Percentiles rank a stretch among this genome's conserved stretches.
Conservation (phyloP, 2,329 filamentous ascomycete species). For the Chaetomium globosum region DNA sequence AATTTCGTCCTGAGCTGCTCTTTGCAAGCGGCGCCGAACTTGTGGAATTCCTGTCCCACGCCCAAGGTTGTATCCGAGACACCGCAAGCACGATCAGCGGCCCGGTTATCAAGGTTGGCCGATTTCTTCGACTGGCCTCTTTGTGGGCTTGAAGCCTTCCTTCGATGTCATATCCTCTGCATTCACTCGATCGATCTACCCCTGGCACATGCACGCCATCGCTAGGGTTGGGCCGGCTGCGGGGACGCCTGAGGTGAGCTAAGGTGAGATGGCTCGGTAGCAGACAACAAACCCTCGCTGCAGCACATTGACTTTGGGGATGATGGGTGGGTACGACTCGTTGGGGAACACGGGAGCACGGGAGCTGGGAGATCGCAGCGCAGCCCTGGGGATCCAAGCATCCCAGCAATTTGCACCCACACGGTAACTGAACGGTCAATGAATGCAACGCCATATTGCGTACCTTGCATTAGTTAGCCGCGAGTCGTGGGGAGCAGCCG, state of each 20-base stretch:
- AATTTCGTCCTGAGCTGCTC: neutral
- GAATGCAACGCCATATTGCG: slow-evolving; percentile 15
- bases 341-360: neutral
- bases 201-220: slow-evolving; percentile 2
- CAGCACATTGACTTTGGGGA: neutral
- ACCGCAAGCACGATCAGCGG: slow-evolving; percentile 2
- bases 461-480: slow-evolving; percentile 17
- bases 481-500: neutral
- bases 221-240: neutral
- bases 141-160: neutral
- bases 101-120: slow-evolving; percentile 8
- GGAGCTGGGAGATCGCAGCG: too few relatives aligned
- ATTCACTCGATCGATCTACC: neutral
- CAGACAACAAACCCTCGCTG: neutral
- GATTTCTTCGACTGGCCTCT: neutral
- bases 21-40: neutral
- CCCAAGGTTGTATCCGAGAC: slow-evolving; percentile 8
- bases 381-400: too few relatives aligned
- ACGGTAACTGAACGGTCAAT: neutral
- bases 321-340: neutral
- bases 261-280: neutral
- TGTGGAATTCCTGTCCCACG: neutral
- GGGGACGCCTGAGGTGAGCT: neutral
- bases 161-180: neutral
- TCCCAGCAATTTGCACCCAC: too few relatives aligned